phyloP scores from a whole-genome alignment of 495 filamentous ascomycete species.

The Lentithecium fluviatile region DNA sequence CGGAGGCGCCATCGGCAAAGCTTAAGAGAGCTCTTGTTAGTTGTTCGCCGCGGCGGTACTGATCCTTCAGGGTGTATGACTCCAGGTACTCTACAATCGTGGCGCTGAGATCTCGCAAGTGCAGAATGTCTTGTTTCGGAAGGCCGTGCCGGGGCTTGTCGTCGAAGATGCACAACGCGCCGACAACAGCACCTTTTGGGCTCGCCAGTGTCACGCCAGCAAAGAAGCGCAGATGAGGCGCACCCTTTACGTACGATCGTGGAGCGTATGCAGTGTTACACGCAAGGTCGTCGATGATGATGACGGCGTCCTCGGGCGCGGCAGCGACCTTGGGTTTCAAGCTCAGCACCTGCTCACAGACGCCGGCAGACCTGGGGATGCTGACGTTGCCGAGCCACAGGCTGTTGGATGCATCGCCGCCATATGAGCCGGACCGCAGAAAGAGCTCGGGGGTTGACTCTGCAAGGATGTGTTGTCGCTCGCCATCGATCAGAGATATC shows the following conservation, averaged over 20 bases:
- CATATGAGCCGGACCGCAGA: neutral
- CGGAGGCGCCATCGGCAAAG: conserved; percentile 18
- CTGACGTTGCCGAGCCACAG: conserved; percentile 30
- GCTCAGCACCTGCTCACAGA: conserved; percentile 18
- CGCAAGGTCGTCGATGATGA: conserved; percentile 22
- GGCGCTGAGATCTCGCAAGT: conserved; percentile 17
- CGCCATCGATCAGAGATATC: conserved; percentile 22
- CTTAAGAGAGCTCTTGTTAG: conserved; percentile 20
- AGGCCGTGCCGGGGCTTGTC: conserved; percentile 10
- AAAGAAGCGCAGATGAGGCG: conserved; percentile 18
- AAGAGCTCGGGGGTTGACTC: conserved; percentile 16
- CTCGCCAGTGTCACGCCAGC: conserved; percentile 18
- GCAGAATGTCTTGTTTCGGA: conserved; percentile 6
- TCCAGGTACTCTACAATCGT: conserved; percentile 22
- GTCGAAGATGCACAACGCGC: conserved; percentile 22
- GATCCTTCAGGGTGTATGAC: conserved; percentile 17
- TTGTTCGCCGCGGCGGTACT: conserved; percentile 15
- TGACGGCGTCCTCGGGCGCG: conserved; percentile 1
- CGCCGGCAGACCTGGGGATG: conserved; percentile 8
- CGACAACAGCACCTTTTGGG: conserved; percentile 18
- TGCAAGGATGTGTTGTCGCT: conserved; percentile 24
- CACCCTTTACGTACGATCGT: conserved; percentile 16
- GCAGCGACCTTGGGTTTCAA: neutral
- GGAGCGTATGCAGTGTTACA: neutral
- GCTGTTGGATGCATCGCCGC: neutral